Percentiles rank a stretch among this genome's conserved stretches.
Conservation (phyloP, 306 rosid species). For the Luffa aegyptiaca region DNA sequence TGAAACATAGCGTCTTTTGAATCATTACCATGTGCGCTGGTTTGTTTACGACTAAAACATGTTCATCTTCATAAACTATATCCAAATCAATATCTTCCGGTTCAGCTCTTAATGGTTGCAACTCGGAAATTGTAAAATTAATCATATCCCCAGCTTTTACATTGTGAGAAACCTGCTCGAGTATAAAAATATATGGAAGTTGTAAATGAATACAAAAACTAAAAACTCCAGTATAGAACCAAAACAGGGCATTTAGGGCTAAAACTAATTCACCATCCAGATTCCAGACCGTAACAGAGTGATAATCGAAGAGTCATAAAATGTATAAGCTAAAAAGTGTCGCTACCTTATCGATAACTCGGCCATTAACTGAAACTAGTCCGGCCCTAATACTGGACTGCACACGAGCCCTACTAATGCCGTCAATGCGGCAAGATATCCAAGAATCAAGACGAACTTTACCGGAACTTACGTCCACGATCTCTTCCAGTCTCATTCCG, state of each 20-base stretch:
- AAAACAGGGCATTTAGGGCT: background rate
- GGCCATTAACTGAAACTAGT: slow-evolving; percentile 63
- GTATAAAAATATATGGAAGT: slow-evolving; percentile 1
- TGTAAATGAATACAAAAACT: background rate
- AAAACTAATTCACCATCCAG: background rate
- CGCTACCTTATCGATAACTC: slow-evolving; percentile 58
- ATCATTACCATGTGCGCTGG: slow-evolving; percentile 76
- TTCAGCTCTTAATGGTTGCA: slow-evolving; percentile 45
- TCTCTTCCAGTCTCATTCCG: slow-evolving; percentile 47
- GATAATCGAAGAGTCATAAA: background rate
- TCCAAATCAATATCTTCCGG: slow-evolving; percentile 65
- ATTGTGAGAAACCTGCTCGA: slow-evolving; percentile 61
- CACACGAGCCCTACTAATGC: slow-evolving; percentile 78
- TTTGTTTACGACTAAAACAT: slow-evolving; percentile 67
- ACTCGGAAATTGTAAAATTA: slow-evolving; percentile 58
- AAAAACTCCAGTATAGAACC: background rate
- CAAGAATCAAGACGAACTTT: slow-evolving; percentile 73
- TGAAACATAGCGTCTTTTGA: background rate
- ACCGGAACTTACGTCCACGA: slow-evolving; percentile 31
- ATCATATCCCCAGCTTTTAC: slow-evolving; percentile 71
- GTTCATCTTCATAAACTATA: slow-evolving; percentile 74
- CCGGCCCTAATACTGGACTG: slow-evolving; percentile 72
- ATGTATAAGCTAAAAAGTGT: background rate
- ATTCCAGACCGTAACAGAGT: background rate
- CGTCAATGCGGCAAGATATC: slow-evolving; percentile 66